Base-by-base conservation (phyloP, 192 early-diverging fungal genomes). In the Rhizoclosmatium globosum region DNA sequence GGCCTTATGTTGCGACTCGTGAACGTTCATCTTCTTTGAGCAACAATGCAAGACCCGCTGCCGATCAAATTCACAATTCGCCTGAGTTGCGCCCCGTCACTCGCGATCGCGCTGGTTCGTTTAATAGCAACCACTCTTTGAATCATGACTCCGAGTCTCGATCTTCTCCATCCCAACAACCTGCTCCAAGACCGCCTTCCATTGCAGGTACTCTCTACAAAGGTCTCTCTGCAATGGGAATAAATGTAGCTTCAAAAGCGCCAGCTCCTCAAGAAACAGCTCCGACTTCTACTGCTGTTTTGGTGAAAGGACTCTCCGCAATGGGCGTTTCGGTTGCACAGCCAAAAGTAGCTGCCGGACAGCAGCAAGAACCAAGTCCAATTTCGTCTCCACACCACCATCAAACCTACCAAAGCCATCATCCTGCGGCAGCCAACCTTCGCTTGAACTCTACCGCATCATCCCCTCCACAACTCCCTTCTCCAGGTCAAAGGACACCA, bases 21-120 rank as follows among this genome's bases (percentile, higher is more conserved):
- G 69, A 71, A 42, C 45, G 69, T 11, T 71, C 69, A 0, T 71
- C 69, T 15, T 71, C 69, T 4, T 56, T 71, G 50, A 71, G 11
- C 31, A 71, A 71, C 46, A 47, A 15, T 21, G 39, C 43, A 13
- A 7, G 13, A n/a, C 66, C 66, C 4, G 2, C 9, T 47, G 13
- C 0, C 6, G 66, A 68, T 19, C 66, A 68, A 17, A 31, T 68
- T 41, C 21, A 9, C 7, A 64, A 47, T 68, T 62, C 60, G 1
- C 9, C 60, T 19, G 21, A 19, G 21, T 62, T 39, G 7, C 23
- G 7, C 60, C 60, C 60, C 60, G 60, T 31, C 38, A 19, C 21
- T 39, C 60, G 60, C 23, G 60, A 62, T 19, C 60, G 60, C 0
- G 60, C 60, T 23, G 60, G 23, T 19, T 62, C 60, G 4, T 21